A percentile compares a stretch with the other conserved stretches of the same genome.
phyloP scores from a whole-genome alignment of 2,329 filamentous ascomycete genomes.

The Cladophialophora chaetospira region DNA sequence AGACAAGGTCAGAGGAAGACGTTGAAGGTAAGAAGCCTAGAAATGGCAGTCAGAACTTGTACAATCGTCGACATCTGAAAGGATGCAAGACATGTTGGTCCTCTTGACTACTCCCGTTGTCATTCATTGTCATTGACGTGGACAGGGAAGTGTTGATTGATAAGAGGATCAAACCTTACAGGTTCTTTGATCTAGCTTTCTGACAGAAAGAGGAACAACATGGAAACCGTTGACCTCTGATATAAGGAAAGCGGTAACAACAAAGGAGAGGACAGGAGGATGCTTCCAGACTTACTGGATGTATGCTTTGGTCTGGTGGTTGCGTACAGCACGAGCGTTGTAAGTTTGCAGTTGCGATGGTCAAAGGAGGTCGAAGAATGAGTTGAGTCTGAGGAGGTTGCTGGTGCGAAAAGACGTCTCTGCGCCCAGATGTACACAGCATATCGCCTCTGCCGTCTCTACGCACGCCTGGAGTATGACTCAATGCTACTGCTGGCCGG shows the following conservation, averaged over 20 bases:
- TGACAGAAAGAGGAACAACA: neutral
- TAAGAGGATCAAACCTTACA: neutral
- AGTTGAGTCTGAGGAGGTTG: neutral
- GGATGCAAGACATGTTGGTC: neutral
- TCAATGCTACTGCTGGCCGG: conserved; percentile 1
- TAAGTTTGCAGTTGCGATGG: neutral
- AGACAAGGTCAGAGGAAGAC: neutral
- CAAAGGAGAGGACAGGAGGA: neutral
- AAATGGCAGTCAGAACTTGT: conserved; percentile 1
- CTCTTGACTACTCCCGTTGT: neutral
- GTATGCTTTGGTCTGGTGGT: neutral
- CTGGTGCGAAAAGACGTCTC: neutral
- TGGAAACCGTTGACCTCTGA: neutral
- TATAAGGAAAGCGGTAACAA: neutral
- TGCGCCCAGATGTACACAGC: neutral
- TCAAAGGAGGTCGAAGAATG: neutral
- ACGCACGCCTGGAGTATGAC: conserved; percentile 1
- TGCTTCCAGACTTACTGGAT: neutral
- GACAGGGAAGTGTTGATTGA: conserved; percentile 3
- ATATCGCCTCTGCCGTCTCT: neutral
- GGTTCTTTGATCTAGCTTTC: conserved; percentile 1
- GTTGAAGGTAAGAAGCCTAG: neutral
- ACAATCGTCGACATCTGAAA: neutral
- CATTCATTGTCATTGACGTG: conserved; percentile 1
- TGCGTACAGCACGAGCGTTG: neutral